Base-by-base conservation (phyloP, 2,329 filamentous ascomycete genomes). In the Sporothrix brunneoviolacea region DNA sequence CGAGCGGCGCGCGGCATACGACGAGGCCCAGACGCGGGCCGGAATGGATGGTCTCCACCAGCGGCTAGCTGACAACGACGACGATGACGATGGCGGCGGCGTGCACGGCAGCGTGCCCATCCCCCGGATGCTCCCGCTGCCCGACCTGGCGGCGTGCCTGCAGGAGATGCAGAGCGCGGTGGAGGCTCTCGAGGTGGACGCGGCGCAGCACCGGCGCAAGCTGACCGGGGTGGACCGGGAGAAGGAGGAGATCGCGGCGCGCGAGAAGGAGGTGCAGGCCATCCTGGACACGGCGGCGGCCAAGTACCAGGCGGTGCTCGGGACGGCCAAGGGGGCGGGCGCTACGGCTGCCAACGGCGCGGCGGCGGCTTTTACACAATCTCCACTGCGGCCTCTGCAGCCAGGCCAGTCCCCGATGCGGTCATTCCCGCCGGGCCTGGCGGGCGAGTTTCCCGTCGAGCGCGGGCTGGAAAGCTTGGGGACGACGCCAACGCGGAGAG, bases 221-320 rank as follows among this genome's bases (percentile, higher is more conserved):
- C 80, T 93, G 62, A 79, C 83, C 58, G 80, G 80, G 41, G 68
- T 91, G 43, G 76, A 80, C 57, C 72, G 73, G 53, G 88, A 94
- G 63, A 87, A 84, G 61, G 70, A 73, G 4, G 79, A 86, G 27
- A 76, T 95, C 37, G 68, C 77, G 4, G 73, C 76, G 55, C 75
- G 89, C 52, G 87, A 95, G 66, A 76, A 73, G 5, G 87, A 93
- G 65, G 85, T 96, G 0, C 91, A 96, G 66, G 75, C 77, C 18
- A 70, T 94, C 49, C 70, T 97, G 47, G 84, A 89, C 62, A 84
- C 93, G 64, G 88, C 89, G 0, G 90, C 88, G 0, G 82, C 87
- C 54, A 76, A 75, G 55, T 77, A 78, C 43, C 70, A 75, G 52
- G 66, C 72, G 15, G 69, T 66, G 0, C 65, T 76, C 59, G 68